Conservation (phyloP, 495 filamentous ascomycete species). For the Pyrenula aspistea region DNA sequence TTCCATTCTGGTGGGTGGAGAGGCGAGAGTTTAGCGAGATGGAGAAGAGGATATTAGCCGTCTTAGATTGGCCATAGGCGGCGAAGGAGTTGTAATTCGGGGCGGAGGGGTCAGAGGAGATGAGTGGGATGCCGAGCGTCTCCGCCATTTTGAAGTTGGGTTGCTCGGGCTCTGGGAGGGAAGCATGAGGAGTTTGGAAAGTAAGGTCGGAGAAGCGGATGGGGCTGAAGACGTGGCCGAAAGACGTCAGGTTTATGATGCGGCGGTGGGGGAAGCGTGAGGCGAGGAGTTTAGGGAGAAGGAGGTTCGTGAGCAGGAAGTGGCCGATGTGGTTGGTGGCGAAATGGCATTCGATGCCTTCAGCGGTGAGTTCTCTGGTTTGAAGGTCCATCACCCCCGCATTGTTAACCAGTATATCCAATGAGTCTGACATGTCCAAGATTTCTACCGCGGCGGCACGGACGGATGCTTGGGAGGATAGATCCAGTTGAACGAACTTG, state of each 20-base stretch:
- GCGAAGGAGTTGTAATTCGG: constrained; percentile 26
- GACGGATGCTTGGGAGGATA: constrained; percentile 27
- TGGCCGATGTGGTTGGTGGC: constrained; percentile 47
- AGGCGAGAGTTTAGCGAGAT: constrained; percentile 33
- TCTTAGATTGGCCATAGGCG: constrained; percentile 45
- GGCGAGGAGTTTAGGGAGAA: constrained; percentile 18
- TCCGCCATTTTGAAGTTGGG: constrained; percentile 13
- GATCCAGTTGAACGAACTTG: constrained; percentile 27
- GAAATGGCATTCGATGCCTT: constrained; percentile 44
- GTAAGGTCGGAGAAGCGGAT: constrained; percentile 34
- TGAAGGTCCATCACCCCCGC: constrained; percentile 51
- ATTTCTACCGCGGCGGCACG: constrained; percentile 38
- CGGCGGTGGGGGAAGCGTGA: constrained; percentile 26
- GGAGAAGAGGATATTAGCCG: constrained; percentile 45
- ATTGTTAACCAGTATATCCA: constrained; percentile 56
- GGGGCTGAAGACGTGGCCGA: constrained; percentile 20
- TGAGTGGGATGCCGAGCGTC: constrained; percentile 15
- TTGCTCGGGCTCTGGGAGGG: neutral
- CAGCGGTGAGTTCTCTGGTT: constrained; percentile 18
- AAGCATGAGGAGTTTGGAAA: constrained; percentile 12
- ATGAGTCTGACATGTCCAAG: constrained; percentile 30
- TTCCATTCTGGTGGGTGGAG: constrained; percentile 4
- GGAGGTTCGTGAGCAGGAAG: constrained; percentile 42
- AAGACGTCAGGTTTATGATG: constrained; percentile 28
- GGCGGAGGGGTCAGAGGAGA: constrained; percentile 14